Evolutionary conservation across 225 moss, liverwort and hornwort genomes (phyloP), one percentile per base, ranked within the genome.

Genomic region (Takakia lepidozioides): DNA sequence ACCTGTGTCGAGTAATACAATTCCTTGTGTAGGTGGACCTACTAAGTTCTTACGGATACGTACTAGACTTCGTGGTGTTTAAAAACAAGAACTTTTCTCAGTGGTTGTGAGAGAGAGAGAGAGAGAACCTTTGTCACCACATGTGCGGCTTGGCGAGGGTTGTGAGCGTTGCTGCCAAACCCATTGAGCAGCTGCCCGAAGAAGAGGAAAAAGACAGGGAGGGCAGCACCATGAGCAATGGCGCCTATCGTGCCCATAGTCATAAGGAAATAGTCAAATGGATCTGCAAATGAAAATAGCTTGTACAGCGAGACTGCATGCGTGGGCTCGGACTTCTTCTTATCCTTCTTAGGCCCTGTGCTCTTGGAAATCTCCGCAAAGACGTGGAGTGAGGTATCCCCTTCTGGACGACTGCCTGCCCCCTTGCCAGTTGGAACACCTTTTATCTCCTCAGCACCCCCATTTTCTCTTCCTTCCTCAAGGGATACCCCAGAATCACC

Each of bases 231-330:
- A 8, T 76, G 70, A 14, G 35, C 29, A 0, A 71, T 20, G 1
- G 76, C 71, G 0, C 52, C 38, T 0, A 67, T 0, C 1, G 40
- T 18, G 10, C 67, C 76, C 3, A 63, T 52, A 2, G 39, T 18
- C 44, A 71, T 1, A 52, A 76, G 41, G 11, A 76, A 28, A 21
- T 71, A 67, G 34, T 76, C 76, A 9, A 57, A 60, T 4, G 49
- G 19, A 56, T 76, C 71, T 25, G 67, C 76, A 18, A 63, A 76
- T 24, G 63, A 27, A 20, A 76, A 49, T 15, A 76, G 63, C 8
- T 66, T 58, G 38, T 44, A 40, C 19, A 76, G 5, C 10, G 71
- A 39, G 22, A 67, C 75, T 14, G 71, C 17, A 1, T 50, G 59
- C 22, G 19, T 8, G 6, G 40, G 29, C 22, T 1, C 26, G 6